Base-by-base conservation (phyloP, 768 basidiomycete genomes). In the Cystobasidium onofrii region DNA sequence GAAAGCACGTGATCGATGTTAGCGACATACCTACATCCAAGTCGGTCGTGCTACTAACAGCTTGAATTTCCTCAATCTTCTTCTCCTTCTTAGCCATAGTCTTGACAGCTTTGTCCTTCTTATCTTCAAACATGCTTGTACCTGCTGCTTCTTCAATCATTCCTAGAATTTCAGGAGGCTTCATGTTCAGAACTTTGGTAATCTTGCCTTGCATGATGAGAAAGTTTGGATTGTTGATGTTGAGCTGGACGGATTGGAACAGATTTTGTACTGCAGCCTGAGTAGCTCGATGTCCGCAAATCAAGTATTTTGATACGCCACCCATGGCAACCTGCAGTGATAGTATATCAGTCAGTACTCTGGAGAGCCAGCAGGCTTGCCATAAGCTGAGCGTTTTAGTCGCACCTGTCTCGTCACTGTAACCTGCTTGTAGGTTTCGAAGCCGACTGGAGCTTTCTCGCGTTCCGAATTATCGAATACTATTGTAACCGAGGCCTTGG, bases 181-280 rank as follows among this genome's bases (percentile, higher is more conserved):
- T 89, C 96, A 99, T 98, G 81, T 97, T 98, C 62, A 99, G 87
- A 36, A 90, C 94, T 84, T 98, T 99, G 13, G 96, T 99, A 80
- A 99, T 99, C 63, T 94, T 91, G 74, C 96, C 95, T 82, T 99
- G 96, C 95, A 98, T 98, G 81, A 98, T 97, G 73, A 99, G 85
- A 83, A 98, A 98, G 81, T 98, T 98, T 54, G 96, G 96, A 81
- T 97, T 97, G 83, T 98, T 99, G 85, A 99, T 98, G 80, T 98
- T 98, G 76, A 99, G 86, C 81, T 96, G 93, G 0, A 99, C 94
- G 46, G 91, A 89, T 80, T 98, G 96, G 79, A 99, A 98, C 17
- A 98, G 84, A 33, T 88, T 89, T 78, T 96, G 96, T 0, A 99
- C 86, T 0, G 84, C 84, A 66, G 90, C 87, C 76, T 96, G 92